Evolutionary conservation across 2,329 filamentous ascomycete genomes (phyloP).

Genomic region (Ambrosiella xylebori): DNA sequence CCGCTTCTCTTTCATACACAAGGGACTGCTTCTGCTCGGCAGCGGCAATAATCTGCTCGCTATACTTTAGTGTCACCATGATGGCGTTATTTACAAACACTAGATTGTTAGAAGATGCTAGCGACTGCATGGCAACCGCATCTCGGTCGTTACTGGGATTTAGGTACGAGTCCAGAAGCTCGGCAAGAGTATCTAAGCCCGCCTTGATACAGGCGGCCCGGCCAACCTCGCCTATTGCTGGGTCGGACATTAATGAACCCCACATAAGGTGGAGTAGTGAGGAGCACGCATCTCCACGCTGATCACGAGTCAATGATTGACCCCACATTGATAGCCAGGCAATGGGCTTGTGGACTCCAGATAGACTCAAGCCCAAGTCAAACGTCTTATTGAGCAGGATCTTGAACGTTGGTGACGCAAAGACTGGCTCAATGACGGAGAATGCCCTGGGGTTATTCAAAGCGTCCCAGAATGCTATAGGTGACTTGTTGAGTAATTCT

Average conservation of each 20-base stretch:
- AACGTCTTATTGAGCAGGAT: constrained; percentile 44
- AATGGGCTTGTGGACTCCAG: constrained; percentile 39
- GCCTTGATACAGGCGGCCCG: constrained; percentile 45
- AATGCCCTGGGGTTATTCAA: constrained; percentile 66
- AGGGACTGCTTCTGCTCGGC: constrained; percentile 27
- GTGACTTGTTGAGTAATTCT: constrained; percentile 54
- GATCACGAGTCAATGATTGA: constrained; percentile 55
- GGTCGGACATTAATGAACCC: constrained; percentile 39
- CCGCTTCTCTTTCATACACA: constrained; percentile 16
- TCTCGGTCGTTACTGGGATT: constrained; percentile 20
- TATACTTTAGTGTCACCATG: constrained; percentile 46
- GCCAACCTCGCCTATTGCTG: constrained; percentile 36
- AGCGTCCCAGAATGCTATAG: constrained; percentile 74
- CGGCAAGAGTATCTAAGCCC: constrained; percentile 42
- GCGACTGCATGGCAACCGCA: constrained; percentile 15
- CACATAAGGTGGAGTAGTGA: constrained; percentile 63
- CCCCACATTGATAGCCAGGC: constrained; percentile 68
- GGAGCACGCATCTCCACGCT: constrained; percentile 64
- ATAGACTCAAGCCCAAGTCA: constrained; percentile 18
- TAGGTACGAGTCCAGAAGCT: constrained; percentile 39
- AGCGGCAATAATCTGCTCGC: constrained; percentile 39
- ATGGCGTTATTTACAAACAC: constrained; percentile 48
- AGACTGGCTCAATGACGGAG: constrained; percentile 68
- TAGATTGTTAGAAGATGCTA: constrained; percentile 35
- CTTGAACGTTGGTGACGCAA: constrained; percentile 51